phyloP scores from a whole-genome alignment of 2,329 filamentous ascomycete genomes.

The Clonostachys chloroleuca region DNA sequence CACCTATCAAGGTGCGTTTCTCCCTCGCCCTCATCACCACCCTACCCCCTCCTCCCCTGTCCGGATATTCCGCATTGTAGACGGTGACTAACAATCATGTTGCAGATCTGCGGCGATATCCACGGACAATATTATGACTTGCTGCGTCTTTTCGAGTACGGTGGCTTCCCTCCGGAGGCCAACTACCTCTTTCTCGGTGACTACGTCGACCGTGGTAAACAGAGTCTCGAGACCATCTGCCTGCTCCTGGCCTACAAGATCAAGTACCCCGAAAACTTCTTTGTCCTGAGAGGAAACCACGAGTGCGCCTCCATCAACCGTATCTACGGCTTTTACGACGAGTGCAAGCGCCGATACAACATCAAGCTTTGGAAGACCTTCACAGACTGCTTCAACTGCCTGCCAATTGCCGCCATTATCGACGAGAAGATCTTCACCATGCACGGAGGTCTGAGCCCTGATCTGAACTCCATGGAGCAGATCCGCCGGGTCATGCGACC shows the following conservation, averaged over 20 bases:
- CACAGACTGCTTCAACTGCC: constrained; percentile 98
- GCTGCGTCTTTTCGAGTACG: constrained; percentile 94
- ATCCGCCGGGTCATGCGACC: constrained; percentile 98
- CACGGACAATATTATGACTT: constrained; percentile 99
- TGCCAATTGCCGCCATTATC: constrained; percentile 97
- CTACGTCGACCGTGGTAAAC: constrained; percentile 98
- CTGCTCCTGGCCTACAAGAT: constrained; percentile 97
- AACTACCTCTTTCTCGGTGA: constrained; percentile 99
- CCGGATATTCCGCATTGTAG: not conserved
- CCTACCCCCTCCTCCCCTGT: not conserved
- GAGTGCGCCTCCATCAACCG: constrained; percentile 98
- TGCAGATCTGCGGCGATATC: constrained; percentile 96
- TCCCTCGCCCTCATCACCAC: not conserved
- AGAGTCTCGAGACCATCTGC: constrained; percentile 98
- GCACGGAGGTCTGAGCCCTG: constrained; percentile 95
- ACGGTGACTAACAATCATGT: constrained; percentile 4
- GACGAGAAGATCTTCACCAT: constrained; percentile 99
- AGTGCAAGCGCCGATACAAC: constrained; percentile 98
- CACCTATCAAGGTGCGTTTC: constrained; percentile 87
- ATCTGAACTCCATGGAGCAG: constrained; percentile 99
- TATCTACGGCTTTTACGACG: constrained; percentile 99
- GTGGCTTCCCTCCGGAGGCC: constrained; percentile 94
- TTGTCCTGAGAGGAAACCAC: constrained; percentile 97
- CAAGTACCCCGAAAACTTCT: constrained; percentile 99
- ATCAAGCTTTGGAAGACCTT: constrained; percentile 99